Evolutionary conservation across 805 yeast genomes (phyloP).

Genomic region (Saccharomycopsis microspora): DNA sequence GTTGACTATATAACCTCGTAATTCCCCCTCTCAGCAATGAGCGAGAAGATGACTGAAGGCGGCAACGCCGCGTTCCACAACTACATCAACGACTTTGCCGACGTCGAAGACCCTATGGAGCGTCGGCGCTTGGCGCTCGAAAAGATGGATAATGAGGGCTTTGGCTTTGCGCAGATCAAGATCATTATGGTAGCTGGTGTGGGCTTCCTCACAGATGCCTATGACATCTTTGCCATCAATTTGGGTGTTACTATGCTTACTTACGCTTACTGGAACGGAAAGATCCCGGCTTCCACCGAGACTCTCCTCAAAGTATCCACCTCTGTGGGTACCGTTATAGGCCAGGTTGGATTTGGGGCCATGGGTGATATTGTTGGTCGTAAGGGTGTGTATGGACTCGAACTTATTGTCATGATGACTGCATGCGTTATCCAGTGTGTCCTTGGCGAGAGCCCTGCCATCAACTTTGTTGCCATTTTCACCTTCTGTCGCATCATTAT

Average conservation of each 20-base stretch:
- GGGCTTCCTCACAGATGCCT: slow-evolving; percentile 87
- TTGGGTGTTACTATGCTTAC: slow-evolving; percentile 71
- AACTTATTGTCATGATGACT: slow-evolving; percentile 70
- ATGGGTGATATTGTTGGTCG: slow-evolving; percentile 77
- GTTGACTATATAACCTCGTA: no score
- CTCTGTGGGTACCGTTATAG: slow-evolving; percentile 88
- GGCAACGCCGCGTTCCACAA: slow-evolving; percentile 86
- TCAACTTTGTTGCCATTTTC: slow-evolving; percentile 64
- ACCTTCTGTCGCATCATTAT: slow-evolving; percentile 70
- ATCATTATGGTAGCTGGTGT: slow-evolving; percentile 85
- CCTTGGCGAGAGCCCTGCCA: slow-evolving; percentile 59
- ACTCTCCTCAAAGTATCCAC: slow-evolving; percentile 81
- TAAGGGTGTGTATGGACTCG: slow-evolving; percentile 79
- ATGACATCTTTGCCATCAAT: slow-evolving; percentile 86
- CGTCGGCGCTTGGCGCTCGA: slow-evolving; percentile 79
- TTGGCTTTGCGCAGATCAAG: slow-evolving; percentile 75
- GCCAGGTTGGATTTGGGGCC: slow-evolving; percentile 78
- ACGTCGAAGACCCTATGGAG: slow-evolving; percentile 74
- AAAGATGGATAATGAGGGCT: slow-evolving; percentile 67
- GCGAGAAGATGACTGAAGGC: slow-evolving; percentile 27
- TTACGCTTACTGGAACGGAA: slow-evolving; percentile 58
- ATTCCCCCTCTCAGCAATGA: neutral
- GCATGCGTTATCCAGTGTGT: slow-evolving; percentile 74
- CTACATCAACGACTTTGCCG: slow-evolving; percentile 67
- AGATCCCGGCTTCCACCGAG: slow-evolving; percentile 56